Evolutionary conservation across 2,329 filamentous ascomycete genomes (phyloP).

Genomic region (Chaetomium sp.): DNA sequence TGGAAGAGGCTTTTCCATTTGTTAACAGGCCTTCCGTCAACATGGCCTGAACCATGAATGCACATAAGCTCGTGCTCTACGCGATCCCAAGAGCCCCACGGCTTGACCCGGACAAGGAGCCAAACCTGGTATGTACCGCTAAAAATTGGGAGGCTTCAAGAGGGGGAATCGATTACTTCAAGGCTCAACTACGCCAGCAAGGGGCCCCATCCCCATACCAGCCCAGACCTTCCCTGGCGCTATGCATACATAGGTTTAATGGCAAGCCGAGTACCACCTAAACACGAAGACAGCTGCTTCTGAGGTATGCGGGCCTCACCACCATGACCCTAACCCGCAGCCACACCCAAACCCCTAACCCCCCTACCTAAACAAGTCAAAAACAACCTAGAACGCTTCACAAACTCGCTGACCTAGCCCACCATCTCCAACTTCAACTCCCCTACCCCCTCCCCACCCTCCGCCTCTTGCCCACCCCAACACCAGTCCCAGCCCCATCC

Average conservation of each 20-base stretch:
- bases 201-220: background rate
- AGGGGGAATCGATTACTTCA: background rate
- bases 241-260: no score
- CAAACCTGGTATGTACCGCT: no score
- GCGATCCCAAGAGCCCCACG: no score
- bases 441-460: slow-evolving; percentile 22
- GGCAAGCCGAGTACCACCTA: no score
- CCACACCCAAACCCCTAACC: no score
- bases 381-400: background rate
- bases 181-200: background rate
- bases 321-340: no score
- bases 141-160: no score
- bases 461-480: slow-evolving; percentile 29
- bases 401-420: background rate
- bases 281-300: no score
- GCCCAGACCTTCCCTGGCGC: background rate
- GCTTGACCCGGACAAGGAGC: no score
- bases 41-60: background rate
- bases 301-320: no score
- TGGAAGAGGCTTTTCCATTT: background rate
- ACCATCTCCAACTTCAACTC: background rate
- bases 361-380: background rate
- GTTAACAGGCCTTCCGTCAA: no score
- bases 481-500: slow-evolving; percentile 8
- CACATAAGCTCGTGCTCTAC: background rate